Evolutionary conservation across 306 rosid genomes (phyloP), one percentile per base, ranked within the genome.

Genomic region (Quercus parvula): DNA sequence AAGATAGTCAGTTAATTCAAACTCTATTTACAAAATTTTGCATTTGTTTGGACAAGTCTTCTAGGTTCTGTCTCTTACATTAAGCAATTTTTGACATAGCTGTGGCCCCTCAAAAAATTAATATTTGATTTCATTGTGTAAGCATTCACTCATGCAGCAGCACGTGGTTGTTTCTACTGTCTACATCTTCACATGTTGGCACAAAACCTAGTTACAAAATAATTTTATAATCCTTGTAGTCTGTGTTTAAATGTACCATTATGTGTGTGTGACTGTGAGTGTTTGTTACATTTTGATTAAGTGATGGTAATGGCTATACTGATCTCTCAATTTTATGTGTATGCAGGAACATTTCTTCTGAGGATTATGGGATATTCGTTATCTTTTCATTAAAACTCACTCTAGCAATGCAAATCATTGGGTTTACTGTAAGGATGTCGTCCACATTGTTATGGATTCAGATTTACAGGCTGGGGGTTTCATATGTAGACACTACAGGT

Each of bases 361-460:
- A 84, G 64, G 46, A 44, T 31, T 77, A 92, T 79, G 87, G 92
- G 24, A 0, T 86, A 38, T 62, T 73, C 61, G 84, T 88, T 71
- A 89, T 86, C 52, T 91, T 94, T 75, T 94, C 99, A 41, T 90
- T 92, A 86, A 92, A 89, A 84, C 94, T 92, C 84, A 87, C 97
- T 17, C 85, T 94, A 85, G 90, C 78, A 18, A 94, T 91, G 97
- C 94, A 94, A 86, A 85, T 90, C 59, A 75, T 71, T 81, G 97
- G 99, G 27, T 91, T 88, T 79, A 70, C 81, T 22, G 91, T 90
- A 78, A 86, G 99, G 88, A 75, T 94, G 54, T 88, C 83, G 7
- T 94, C 99, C 76, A 84, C 97, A 3, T 78, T 94, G 52, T 82
- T 94, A 58, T 94, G 99, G 99, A 91, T 94, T 85, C 99, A 91